phyloP scores from a whole-genome alignment of 176 grass and related monocot species.

The Phyllostachys edulis region DNA sequence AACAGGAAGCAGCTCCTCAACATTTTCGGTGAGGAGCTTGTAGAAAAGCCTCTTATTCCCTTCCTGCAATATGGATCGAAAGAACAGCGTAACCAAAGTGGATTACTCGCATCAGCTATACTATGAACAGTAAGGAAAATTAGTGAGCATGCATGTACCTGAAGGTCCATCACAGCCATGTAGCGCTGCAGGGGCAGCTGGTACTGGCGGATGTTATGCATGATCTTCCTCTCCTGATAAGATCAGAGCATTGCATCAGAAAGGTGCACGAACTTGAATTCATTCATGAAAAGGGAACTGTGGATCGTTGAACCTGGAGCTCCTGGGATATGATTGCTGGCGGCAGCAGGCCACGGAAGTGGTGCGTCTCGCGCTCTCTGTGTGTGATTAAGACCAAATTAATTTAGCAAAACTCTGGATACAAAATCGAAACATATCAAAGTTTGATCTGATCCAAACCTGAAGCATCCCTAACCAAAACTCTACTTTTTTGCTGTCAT shows the following conservation, averaged over 20 bases:
- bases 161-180: constrained; percentile 87
- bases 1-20: constrained; percentile 90
- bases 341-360: constrained; percentile 77
- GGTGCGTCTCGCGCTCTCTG: constrained; percentile 66
- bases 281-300: neutral
- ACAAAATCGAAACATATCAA: neutral
- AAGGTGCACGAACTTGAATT: neutral
- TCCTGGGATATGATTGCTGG: constrained; percentile 60
- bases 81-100: neutral
- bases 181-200: constrained; percentile 86
- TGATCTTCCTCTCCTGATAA: constrained; percentile 88
- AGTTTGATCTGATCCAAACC: constrained; percentile 13
- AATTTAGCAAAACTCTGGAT: neutral
- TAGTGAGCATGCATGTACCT: constrained; percentile 40
- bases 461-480: neutral
- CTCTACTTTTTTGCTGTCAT: neutral
- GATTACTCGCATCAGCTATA: constrained; percentile 1
- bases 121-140: constrained; percentile 25
- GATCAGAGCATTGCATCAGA: constrained; percentile 25
- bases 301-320: constrained; percentile 58
- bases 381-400: constrained; percentile 27
- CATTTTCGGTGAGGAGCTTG: constrained; percentile 86
- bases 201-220: constrained; percentile 76
- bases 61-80: constrained; percentile 58
- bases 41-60: constrained; percentile 96